Percentiles rank a stretch among this genome's conserved stretches.
Conservation (phyloP, 2,329 filamentous ascomycete genomes). For the Thelonectria olida region DNA sequence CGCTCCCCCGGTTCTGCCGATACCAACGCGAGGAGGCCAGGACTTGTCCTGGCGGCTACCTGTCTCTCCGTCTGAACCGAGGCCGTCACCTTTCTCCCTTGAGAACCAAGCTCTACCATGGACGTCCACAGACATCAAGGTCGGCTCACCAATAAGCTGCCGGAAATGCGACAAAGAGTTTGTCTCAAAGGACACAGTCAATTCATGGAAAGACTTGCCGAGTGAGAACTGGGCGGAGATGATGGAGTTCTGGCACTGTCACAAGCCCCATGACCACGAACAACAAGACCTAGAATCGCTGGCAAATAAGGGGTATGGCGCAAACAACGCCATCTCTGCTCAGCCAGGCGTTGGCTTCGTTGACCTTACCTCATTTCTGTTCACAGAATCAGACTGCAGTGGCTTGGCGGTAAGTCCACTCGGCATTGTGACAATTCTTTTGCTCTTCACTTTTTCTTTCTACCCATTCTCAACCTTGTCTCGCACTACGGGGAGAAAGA, state of each 20-base stretch:
- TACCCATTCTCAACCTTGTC: conserved; percentile 5
- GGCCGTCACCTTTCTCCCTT: conserved; percentile 38
- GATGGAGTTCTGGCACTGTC: conserved; percentile 99
- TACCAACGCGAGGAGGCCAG: conserved; percentile 43
- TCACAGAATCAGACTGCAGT: conserved; percentile 73
- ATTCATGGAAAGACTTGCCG: conserved; percentile 88
- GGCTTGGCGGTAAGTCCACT: conserved; percentile 48
- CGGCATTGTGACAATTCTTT: conserved; percentile 23
- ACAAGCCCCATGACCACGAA: conserved; percentile 79
- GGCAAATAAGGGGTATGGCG: conserved; percentile 81
- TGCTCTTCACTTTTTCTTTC: conserved; percentile 13
- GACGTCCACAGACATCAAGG: conserved; percentile 60
- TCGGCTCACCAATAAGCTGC: conserved; percentile 53
- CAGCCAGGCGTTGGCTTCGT: conserved; percentile 77
- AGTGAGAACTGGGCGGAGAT: conserved; percentile 99
- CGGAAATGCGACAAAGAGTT: conserved; percentile 51
- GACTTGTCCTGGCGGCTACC: conserved; percentile 66
- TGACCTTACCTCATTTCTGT: conserved; percentile 79
- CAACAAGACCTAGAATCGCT: conserved; percentile 57
- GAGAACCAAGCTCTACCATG: conserved; percentile 60
- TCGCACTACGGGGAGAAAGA: conserved; percentile 59
- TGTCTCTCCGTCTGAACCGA: conserved; percentile 38
- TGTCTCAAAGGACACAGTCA: conserved; percentile 51
- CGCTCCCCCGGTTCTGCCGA: conserved; percentile 47
- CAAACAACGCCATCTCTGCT: conserved; percentile 77